phyloP scores from a whole-genome alignment of 352 stramenopile genomes.

The Hyphochytrium catenoides region DNA sequence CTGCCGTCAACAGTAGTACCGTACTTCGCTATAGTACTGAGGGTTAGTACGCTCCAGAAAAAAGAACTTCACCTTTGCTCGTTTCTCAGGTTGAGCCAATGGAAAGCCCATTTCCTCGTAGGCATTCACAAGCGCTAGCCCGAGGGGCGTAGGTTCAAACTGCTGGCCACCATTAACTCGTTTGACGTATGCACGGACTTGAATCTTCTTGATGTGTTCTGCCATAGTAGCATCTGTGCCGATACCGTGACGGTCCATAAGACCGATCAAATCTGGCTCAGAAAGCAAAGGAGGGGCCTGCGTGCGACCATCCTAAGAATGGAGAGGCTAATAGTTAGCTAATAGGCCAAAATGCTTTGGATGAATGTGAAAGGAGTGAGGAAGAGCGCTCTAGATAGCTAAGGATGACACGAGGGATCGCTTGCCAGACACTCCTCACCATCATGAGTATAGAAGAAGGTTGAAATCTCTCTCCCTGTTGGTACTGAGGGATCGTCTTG shows the following conservation, averaged over 20 bases:
- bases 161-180: constrained; percentile 78
- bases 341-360: too few species aligned
- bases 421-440: too few species aligned
- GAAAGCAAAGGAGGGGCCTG: constrained; percentile 60
- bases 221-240: constrained; percentile 86
- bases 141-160: constrained; percentile 76
- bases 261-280: constrained; percentile 72
- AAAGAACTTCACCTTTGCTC: too few species aligned
- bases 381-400: too few species aligned
- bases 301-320: constrained; percentile 41
- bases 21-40: too few species aligned
- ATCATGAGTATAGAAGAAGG: constrained; percentile 37
- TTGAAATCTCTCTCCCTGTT: constrained; percentile 35
- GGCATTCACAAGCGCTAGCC: constrained; percentile 64
- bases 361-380: too few species aligned
- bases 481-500: constrained; percentile 56
- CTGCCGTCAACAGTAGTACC: too few species aligned
- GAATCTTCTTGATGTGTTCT: constrained; percentile 96
- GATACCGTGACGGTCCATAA: constrained; percentile 85
- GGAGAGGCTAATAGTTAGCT: not conserved
- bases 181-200: constrained; percentile 85
- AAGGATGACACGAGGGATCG: too few species aligned
- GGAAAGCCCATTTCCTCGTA: constrained; percentile 84
- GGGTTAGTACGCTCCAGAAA: too few species aligned
- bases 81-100: constrained; percentile 81